A percentile compares a stretch with the other conserved stretches of the same genome.
Evolutionary conservation across 306 rosid species (phyloP).

Genomic region (Boehmeria nivea): DNA sequence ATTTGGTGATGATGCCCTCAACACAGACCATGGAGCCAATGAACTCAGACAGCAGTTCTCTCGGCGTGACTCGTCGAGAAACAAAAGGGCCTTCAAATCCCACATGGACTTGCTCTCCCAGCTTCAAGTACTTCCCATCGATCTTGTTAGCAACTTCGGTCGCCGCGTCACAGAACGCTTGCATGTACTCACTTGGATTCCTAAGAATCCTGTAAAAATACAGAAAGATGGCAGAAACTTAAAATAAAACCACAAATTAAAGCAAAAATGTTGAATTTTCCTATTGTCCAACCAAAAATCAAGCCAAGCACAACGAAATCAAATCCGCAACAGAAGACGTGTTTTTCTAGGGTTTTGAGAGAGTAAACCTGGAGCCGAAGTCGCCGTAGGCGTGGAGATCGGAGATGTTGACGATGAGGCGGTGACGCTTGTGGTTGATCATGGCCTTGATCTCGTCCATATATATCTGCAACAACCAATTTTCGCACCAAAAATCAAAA

Average conservation of each 20-base stretch:
- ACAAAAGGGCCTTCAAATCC: constrained; percentile 94
- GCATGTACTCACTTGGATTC: constrained; percentile 83
- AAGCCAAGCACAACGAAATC: neutral
- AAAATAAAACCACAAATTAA: neutral
- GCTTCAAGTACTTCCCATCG: constrained; percentile 72
- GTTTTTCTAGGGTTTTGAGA: neutral
- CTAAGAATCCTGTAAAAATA: constrained; percentile 52
- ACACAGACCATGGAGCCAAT: constrained; percentile 96
- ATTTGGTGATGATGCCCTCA: constrained; percentile 91
- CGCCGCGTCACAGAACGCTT: constrained; percentile 82
- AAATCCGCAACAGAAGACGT: neutral
- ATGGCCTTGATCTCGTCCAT: constrained; percentile 76
- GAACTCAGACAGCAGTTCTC: constrained; percentile 81
- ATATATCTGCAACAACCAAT: constrained; percentile 55
- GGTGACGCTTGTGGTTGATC: constrained; percentile 80
- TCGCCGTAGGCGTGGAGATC: constrained; percentile 88
- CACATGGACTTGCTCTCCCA: constrained; percentile 80
- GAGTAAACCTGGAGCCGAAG: constrained; percentile 63
- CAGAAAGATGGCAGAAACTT: neutral
- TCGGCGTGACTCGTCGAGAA: constrained; percentile 82
- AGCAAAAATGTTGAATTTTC: neutral
- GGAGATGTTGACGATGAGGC: constrained; percentile 81
- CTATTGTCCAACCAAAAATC: neutral
- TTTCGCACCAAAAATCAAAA: neutral
- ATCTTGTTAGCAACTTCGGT: constrained; percentile 72